Evolutionary conservation across 2,329 filamentous ascomycete species (phyloP).

Genomic region (Aspergillus sp.): DNA sequence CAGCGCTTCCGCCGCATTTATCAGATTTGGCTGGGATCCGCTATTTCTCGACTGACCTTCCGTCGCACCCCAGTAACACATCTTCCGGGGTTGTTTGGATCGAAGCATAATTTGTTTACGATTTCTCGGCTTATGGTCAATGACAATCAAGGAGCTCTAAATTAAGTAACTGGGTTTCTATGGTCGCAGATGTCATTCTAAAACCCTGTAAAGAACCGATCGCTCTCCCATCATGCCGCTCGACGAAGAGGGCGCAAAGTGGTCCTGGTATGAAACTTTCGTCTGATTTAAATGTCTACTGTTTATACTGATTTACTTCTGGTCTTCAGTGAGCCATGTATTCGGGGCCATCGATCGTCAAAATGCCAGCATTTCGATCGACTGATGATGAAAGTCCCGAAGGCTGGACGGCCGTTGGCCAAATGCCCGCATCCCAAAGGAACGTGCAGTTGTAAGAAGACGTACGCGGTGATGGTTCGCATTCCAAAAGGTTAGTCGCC

Average conservation of each 20-base stretch:
- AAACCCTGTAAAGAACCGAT: background rate
- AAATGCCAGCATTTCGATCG: constrained; percentile 45
- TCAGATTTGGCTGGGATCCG: too few species aligned
- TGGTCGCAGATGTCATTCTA: background rate
- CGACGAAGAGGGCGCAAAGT: constrained; percentile 40
- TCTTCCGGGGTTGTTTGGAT: too few species aligned
- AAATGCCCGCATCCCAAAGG: constrained; percentile 42
- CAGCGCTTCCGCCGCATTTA: too few species aligned
- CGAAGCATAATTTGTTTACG: too few species aligned
- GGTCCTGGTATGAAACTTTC: constrained; percentile 36
- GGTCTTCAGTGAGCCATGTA: constrained; percentile 38
- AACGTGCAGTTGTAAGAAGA: constrained; percentile 36
- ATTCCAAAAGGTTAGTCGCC: constrained; percentile 35
- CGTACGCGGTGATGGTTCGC: constrained; percentile 39
- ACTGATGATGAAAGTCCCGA: constrained; percentile 45
- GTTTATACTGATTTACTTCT: constrained; percentile 3
- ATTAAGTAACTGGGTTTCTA: background rate
- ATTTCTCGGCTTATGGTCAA: background rate
- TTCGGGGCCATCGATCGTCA: constrained; percentile 43
- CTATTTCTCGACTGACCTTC: too few species aligned
- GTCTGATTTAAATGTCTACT: background rate
- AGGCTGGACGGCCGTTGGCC: constrained; percentile 42
- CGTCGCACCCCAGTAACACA: too few species aligned
- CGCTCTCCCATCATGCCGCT: constrained; percentile 31
- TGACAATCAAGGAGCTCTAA: background rate